Evolutionary conservation across 805 yeast species (phyloP).

Genomic region (Saccharomycopsis microspora): DNA sequence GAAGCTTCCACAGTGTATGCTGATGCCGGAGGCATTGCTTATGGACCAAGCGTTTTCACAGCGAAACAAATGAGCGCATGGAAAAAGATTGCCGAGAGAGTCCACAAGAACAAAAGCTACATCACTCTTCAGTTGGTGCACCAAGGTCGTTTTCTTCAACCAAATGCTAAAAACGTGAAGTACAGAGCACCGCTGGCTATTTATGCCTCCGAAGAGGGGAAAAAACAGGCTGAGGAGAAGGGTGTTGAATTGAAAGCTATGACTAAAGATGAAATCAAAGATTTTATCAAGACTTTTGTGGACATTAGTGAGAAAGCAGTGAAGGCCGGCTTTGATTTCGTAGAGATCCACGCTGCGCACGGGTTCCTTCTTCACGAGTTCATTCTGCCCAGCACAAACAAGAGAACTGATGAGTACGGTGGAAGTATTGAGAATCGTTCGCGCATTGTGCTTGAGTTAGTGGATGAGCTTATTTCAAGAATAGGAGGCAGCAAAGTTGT

Average conservation of each 20-base stretch:
- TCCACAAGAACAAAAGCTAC: slow-evolving; percentile 32
- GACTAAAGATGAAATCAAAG: slow-evolving; percentile 26
- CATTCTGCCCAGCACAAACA: slow-evolving; percentile 33
- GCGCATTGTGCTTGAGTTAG: slow-evolving; percentile 34
- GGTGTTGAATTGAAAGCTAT: slow-evolving; percentile 22
- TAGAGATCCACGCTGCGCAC: slow-evolving; percentile 59
- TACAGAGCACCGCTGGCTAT: slow-evolving; percentile 29
- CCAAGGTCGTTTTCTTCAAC: slow-evolving; percentile 34
- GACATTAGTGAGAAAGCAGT: slow-evolving; percentile 32
- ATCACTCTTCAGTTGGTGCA: slow-evolving; percentile 34
- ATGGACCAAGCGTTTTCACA: slow-evolving; percentile 24
- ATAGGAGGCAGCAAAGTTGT: slow-evolving; percentile 38
- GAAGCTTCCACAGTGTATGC: slow-evolving; percentile 45
- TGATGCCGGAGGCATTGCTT: slow-evolving; percentile 17
- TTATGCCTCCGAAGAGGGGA: slow-evolving; percentile 24
- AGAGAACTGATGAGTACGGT: slow-evolving; percentile 43
- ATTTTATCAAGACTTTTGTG: slow-evolving; percentile 30
- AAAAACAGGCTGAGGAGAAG: slow-evolving; percentile 25
- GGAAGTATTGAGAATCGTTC: slow-evolving; percentile 41
- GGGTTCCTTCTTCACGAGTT: slow-evolving; percentile 56
- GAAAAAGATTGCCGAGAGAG: slow-evolving; percentile 31
- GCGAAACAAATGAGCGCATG: slow-evolving; percentile 24
- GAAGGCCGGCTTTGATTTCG: slow-evolving; percentile 39
- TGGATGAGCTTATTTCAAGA: slow-evolving; percentile 38
- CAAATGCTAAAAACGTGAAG: slow-evolving; percentile 26